A percentile compares a stretch with the other conserved stretches of the same genome.
Evolutionary conservation across 129 eudicot genomes (phyloP).

Genomic region (Solidago caesia): DNA sequence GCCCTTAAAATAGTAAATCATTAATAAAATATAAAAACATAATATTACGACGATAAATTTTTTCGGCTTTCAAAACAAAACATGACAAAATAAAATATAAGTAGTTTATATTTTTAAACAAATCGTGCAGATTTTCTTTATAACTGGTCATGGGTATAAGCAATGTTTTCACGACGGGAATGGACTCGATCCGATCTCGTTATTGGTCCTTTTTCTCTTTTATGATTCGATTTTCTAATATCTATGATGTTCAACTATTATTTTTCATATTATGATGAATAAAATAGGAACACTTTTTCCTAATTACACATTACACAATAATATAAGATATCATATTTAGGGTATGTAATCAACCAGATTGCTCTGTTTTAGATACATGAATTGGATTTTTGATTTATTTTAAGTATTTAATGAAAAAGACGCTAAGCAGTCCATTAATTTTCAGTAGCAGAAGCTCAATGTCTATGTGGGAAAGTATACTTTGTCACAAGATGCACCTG

Average conservation of each 20-base stretch:
- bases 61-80: too few relatives aligned
- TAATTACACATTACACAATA: not conserved
- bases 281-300: not conserved
- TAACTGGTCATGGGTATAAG: too few relatives aligned
- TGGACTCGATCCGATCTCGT: too few relatives aligned
- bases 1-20: too few relatives aligned
- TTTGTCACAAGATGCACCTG: not conserved
- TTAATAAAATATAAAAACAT: too few relatives aligned
- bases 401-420: not conserved
- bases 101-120: too few relatives aligned
- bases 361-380: constrained; percentile 7
- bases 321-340: not conserved
- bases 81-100: too few relatives aligned
- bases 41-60: too few relatives aligned
- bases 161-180: too few relatives aligned
- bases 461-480: not conserved
- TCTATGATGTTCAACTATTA: not conserved
- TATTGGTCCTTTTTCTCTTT: not conserved
- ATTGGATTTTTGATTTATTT: not conserved
- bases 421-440: not conserved
- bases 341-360: not conserved
- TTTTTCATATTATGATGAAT: not conserved
- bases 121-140: too few relatives aligned
- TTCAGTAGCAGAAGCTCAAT: not conserved
- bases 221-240: not conserved